Evolutionary conservation across 768 basidiomycete genomes (phyloP).

Genomic region (Lentinula guzmanii): DNA sequence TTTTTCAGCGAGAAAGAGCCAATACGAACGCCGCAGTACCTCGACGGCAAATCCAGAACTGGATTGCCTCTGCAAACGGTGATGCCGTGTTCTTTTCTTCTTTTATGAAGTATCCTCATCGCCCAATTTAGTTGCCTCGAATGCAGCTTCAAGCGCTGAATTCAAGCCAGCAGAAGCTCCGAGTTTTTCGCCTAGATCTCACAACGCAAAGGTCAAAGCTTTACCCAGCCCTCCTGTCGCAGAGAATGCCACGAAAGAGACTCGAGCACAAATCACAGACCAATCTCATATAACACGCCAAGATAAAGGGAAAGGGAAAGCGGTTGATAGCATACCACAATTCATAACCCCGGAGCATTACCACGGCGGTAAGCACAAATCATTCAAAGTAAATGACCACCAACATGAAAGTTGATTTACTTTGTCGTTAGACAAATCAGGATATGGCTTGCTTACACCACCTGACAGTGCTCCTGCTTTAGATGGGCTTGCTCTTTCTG

Average conservation of each 20-base stretch:
- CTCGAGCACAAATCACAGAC: background rate
- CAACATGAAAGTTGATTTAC: background rate
- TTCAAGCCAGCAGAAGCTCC: background rate
- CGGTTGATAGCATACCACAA: background rate
- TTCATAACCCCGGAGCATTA: background rate
- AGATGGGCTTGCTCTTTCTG: background rate
- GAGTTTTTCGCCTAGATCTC: background rate
- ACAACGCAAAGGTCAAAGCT: background rate
- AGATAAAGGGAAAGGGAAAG: conserved; percentile 1
- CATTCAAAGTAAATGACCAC: background rate
- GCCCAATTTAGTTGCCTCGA: background rate
- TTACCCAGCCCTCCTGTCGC: background rate
- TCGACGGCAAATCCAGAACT: background rate
- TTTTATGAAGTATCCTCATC: background rate
- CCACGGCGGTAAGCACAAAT: background rate
- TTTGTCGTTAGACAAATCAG: background rate
- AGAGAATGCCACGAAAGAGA: background rate
- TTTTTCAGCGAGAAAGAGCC: background rate
- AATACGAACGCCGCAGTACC: background rate
- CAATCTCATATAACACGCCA: background rate
- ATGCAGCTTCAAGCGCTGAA: background rate
- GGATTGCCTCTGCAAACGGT: background rate
- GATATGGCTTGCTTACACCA: background rate
- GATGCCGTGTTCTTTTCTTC: background rate
- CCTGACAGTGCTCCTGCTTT: background rate